phyloP scores from a whole-genome alignment of 1,284 basidiomycete species.

The Papiliotrema nemorosa region DNA sequence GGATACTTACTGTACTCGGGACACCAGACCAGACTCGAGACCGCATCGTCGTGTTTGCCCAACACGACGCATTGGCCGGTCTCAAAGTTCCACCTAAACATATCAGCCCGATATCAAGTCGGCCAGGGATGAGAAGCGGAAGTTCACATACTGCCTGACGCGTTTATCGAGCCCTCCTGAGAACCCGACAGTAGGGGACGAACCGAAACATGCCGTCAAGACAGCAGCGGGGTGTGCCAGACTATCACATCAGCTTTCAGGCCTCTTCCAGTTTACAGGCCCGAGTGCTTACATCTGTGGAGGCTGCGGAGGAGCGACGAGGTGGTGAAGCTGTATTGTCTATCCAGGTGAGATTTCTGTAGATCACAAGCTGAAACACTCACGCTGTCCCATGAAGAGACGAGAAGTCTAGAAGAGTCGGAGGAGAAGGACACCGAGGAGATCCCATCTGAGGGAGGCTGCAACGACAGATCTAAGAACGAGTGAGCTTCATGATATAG shows the following conservation, averaged over 20 bases:
- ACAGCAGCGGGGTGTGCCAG: slow-evolving; percentile 45
- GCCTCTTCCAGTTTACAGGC: neutral
- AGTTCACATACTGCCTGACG: slow-evolving; percentile 54
- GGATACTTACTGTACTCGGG: slow-evolving; percentile 42
- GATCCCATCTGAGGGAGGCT: slow-evolving; percentile 77
- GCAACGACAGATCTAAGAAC: slow-evolving; percentile 26
- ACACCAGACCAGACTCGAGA: slow-evolving; percentile 49
- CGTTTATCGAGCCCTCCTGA: slow-evolving; percentile 51
- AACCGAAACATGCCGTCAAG: slow-evolving; percentile 48
- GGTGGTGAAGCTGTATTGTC: slow-evolving; percentile 47
- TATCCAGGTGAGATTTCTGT: slow-evolving; percentile 51
- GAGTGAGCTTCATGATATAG: neutral
- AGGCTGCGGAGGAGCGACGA: slow-evolving; percentile 31
- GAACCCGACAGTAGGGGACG: slow-evolving; percentile 42
- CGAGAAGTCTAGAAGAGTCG: slow-evolving; percentile 69
- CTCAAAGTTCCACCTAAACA: slow-evolving; percentile 52
- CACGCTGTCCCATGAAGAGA: slow-evolving; percentile 86
- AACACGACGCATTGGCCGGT: slow-evolving; percentile 49
- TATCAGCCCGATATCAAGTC: slow-evolving; percentile 33
- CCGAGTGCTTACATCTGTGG: slow-evolving; percentile 30
- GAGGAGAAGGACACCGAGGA: slow-evolving; percentile 79
- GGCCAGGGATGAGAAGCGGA: too few species aligned
- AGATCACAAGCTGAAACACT: slow-evolving; percentile 53
- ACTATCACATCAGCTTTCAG: slow-evolving; percentile 13
- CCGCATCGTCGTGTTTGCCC: slow-evolving; percentile 50